Base-by-base conservation (phyloP, 495 filamentous ascomycete genomes). In the Hyaloscypha hepaticicola region DNA sequence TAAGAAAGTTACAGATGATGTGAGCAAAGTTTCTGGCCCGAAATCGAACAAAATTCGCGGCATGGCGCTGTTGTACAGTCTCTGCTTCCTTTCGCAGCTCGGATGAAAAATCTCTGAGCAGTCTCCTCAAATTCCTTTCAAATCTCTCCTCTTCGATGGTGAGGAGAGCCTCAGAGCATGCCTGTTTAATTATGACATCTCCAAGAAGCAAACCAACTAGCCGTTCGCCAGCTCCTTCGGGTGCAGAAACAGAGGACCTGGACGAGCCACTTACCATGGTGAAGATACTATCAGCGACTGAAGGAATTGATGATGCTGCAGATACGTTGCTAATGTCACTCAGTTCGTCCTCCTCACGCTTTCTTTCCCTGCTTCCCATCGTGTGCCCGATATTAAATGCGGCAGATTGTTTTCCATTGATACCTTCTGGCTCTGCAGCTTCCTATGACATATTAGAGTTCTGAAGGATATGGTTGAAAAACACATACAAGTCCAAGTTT, bases 21-120 rank as follows among this genome's bases (percentile, higher is more conserved):
- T 68, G 51, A 2, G 66, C 61, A 1, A 56, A 60, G 33, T 68
- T 68, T 26, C 56, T 68, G 14, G 66, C 55, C 25, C 66, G 55
- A 53, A 48, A 48, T 7, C 57, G 12, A 22, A 68, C 66, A 28
- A 68, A 68, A 25, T 57, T 50, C 9, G 61, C 61, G n/a, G 61
- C 61, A 27, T 61, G 38, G 11, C 51, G 31, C 28, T 68, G 26
- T 22, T 60, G 29, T 8, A 27, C 26, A 1, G 55, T 58, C 6
- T 48, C 16, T 26, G 61, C 61, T 61, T 68, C 66, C 48, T 57
- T 49, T n/a, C 57, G 29, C n/a, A 68, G 48, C 24, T 50, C 28
- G 16, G 22, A 21, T 5, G 61, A 61, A 45, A 68, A 64, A 5
- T 34, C 49, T 34, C 61, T 68, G 7, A 66, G n/a, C 8, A 60